Conservation (phyloP, 1,139 yeast species). For the Taphrina wiesneri region DNA sequence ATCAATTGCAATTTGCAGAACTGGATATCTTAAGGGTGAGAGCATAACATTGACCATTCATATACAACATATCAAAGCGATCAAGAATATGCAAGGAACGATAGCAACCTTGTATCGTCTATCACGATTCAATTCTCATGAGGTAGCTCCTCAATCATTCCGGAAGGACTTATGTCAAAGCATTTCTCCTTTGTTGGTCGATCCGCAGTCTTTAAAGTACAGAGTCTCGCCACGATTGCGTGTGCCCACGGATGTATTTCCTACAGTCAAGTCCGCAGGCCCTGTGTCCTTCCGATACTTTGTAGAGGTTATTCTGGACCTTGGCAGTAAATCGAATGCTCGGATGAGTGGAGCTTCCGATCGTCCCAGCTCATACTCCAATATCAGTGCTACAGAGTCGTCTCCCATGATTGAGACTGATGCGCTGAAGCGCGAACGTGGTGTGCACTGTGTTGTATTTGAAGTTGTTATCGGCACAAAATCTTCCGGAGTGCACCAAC, state of each 20-base stretch:
- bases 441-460: slow-evolving; percentile 20
- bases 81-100: slow-evolving; percentile 73
- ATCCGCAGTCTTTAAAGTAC: slow-evolving; percentile 61
- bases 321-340: slow-evolving; percentile 51
- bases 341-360: slow-evolving; percentile 4
- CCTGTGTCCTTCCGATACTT: slow-evolving; percentile 77
- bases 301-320: slow-evolving; percentile 74
- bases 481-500: not conserved
- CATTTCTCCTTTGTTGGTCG: slow-evolving; percentile 74
- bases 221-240: slow-evolving; percentile 64
- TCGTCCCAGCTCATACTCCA: not conserved
- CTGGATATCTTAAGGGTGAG: slow-evolving; percentile 29
- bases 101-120: slow-evolving; percentile 78
- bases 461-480: slow-evolving; percentile 30
- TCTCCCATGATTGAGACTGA: slow-evolving; percentile 19
- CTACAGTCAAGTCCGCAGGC: slow-evolving; percentile 74
- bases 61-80: slow-evolving; percentile 67
- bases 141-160: slow-evolving; percentile 58
- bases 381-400: not conserved
- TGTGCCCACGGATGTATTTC: slow-evolving; percentile 83
- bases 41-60: slow-evolving; percentile 40
- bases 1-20: slow-evolving; percentile 5
- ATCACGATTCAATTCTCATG: slow-evolving; percentile 71
- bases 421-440: slow-evolving; percentile 21
- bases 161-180: slow-evolving; percentile 81